Evolutionary conservation across 192 early-diverging fungal species (phyloP), one percentile per base, ranked within the genome.

Genomic region (Podila clonocystis): DNA sequence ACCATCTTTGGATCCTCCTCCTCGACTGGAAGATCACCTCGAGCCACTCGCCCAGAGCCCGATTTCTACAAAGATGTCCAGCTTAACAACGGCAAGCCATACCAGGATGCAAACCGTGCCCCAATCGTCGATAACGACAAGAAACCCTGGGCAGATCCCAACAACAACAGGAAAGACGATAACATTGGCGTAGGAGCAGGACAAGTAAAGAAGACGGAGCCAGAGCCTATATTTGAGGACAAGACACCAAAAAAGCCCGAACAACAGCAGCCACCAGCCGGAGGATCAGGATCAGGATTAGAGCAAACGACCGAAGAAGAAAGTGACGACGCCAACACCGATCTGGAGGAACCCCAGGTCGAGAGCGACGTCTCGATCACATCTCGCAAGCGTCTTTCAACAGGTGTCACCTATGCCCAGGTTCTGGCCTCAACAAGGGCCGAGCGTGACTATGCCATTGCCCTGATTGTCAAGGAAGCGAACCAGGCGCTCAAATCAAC

Each of bases 381-480:
- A 6, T 68, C 70, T 5, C 59, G 45, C 13, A 64, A 64, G 12
- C 65, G 70, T 13, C 38, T 57, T 8, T 62, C 61, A 22, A 72
- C 76, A 0, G 69, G 69, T 20, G 36, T 55, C 28, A 64, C 69
- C 24, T 79, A 79, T n/a, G 58, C 70, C 13, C 52, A 79, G 50
- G 45, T 79, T 9, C 41, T 79, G 11, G 71, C 76, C 2, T 69
- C 76, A 30, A 79, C 62, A 62, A 65, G 66, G 13, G 69, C 69
- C 26, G 76, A 79, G 31, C 70, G 70, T 6, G 76, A 79, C 29
- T 79, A 72, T 64, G 76, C 76, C 3, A 63, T 70, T 31, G 76
- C 76, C 0, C 26, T 79, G 70, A 61, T 79, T 17, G 61, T 72
- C 19, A 65, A 65, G 19, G 76, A 79, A 38, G 87, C 87, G 6